Evolutionary conservation across 1,139 yeast species (phyloP).

Genomic region (Barnettozyma hawaiiensis): DNA sequence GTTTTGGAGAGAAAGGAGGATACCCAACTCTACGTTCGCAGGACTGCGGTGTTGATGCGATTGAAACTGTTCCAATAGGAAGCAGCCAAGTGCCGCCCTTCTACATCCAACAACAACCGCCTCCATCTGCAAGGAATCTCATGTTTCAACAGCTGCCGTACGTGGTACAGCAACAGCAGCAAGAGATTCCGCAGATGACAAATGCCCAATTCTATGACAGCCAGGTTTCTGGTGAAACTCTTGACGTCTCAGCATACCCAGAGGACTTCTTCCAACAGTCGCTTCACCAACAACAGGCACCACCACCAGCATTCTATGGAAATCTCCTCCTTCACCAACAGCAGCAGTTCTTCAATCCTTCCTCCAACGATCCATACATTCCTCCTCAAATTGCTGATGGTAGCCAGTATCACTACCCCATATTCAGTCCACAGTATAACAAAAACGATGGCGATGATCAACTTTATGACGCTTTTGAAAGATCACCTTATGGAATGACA

Average conservation of each 20-base stretch:
- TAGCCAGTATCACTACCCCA: conserved; percentile 7
- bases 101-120: conserved; percentile 7
- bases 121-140: conserved; percentile 2
- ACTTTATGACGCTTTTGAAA: conserved; percentile 17
- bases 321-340: conserved; percentile 1
- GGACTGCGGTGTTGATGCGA: conserved; percentile 6
- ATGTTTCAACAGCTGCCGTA: conserved; percentile 1
- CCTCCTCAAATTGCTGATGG: conserved; percentile 7
- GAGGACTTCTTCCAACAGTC: conserved; percentile 9
- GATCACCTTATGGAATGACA: background rate
- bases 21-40: background rate
- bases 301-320: conserved; percentile 9
- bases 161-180: background rate
- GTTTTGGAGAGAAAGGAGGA: conserved; percentile 14
- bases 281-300: conserved; percentile 4
- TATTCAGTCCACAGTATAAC: conserved; percentile 4
- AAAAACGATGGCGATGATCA: conserved; percentile 18
- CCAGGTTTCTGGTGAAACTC: conserved; percentile 18
- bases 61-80: conserved; percentile 14
- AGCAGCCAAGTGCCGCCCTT: conserved; percentile 3
- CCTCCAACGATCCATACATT: conserved; percentile 3
- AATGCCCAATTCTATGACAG: conserved; percentile 30
- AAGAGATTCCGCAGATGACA: conserved; percentile 25
- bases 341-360: conserved; percentile 1
- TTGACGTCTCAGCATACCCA: conserved; percentile 12